Evolutionary conservation across 768 basidiomycete species (phyloP), one percentile per base, ranked within the genome.

Genomic region (Trametopsis cervina): DNA sequence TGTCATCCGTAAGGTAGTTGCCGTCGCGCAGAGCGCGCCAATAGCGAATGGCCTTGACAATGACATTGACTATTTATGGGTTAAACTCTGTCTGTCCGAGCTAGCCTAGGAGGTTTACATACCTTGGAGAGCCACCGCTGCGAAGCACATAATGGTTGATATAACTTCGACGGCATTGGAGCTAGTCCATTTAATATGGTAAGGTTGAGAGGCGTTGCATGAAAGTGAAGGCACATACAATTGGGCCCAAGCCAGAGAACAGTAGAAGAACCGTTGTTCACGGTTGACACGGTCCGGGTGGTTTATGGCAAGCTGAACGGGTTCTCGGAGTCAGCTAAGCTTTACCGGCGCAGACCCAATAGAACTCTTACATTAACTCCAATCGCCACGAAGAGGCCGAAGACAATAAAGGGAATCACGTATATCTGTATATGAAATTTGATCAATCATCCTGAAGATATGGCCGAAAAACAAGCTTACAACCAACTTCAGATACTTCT

Each of bases 181-280:
- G 25, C 61, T 63, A 25, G 29, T 22, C 40, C 4, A 17, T n/a
- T n/a, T n/a, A n/a, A n/a, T n/a, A n/a, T n/a, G n/a, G n/a, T n/a
- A n/a, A n/a, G n/a, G n/a, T n/a, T 9, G 17, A 2, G 17, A 29
- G 15, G 6, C 22, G 2, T 12, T 35, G 23, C 40, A 21, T 42
- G 13, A 15, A 12, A n/a, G 9, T 7, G 29, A 33, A 33, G 29
- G 15, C 9, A 33, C 61, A 48, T 22, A 63, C 63, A 58, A 54
- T 9, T 53, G 39, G 13, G 48, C 24, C 42, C 49, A 55, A 21
- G 62, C 38, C 3, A 65, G 25, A 4, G 62, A 60, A 37, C 63
- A 65, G 46, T 65, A 63, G 46, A 65, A 65, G 44, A 53, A 61
- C 3, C 55, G 39, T 10, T 51, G 52, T 7, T 38, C 42, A 15